Percentiles rank a stretch among this genome's conserved stretches.
Conservation (phyloP, 164 flowering plant genomes). For the Umbilicus rupestris region DNA sequence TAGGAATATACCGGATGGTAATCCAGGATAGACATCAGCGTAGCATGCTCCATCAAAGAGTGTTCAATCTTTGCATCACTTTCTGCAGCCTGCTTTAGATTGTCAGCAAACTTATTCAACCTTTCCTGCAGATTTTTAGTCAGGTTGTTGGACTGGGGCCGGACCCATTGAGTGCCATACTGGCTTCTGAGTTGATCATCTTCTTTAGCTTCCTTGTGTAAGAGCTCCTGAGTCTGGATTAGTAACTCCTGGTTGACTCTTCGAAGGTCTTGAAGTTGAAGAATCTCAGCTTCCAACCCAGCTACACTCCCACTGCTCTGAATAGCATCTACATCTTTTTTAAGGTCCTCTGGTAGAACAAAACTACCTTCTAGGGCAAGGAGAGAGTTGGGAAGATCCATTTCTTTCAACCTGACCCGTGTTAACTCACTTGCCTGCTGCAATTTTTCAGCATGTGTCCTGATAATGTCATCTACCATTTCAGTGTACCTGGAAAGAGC, state of each 20-base stretch:
- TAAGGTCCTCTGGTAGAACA: constrained; percentile 60
- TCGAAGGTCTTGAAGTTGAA: constrained; percentile 82
- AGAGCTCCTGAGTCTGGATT: constrained; percentile 81
- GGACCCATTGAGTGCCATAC: constrained; percentile 87
- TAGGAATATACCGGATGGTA: constrained; percentile 58
- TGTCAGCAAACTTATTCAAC: constrained; percentile 81
- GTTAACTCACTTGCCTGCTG: constrained; percentile 92
- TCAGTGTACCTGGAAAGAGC: constrained; percentile 93
- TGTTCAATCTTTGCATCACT: constrained; percentile 92
- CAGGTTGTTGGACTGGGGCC: constrained; percentile 84
- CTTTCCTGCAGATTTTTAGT: constrained; percentile 88
- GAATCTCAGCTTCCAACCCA: constrained; percentile 84
- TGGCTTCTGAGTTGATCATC: constrained; percentile 87
- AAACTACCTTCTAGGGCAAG: constrained; percentile 84
- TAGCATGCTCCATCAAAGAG: constrained; percentile 69
- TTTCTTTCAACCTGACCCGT: constrained; percentile 85
- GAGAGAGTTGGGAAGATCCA: constrained; percentile 93
- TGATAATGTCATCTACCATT: constrained; percentile 88
- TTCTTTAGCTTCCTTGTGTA: constrained; percentile 91
- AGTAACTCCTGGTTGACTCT: constrained; percentile 87
- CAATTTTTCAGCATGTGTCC: constrained; percentile 86
- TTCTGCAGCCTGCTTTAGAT: constrained; percentile 94
- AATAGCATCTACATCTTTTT: constrained; percentile 94
- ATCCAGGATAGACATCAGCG: constrained; percentile 88
- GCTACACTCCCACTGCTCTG: constrained; percentile 93